Percentiles rank a stretch among this genome's conserved stretches.
Evolutionary conservation across 352 stramenopile genomes (phyloP).

Genomic region (Pythium pectinolyticum): DNA sequence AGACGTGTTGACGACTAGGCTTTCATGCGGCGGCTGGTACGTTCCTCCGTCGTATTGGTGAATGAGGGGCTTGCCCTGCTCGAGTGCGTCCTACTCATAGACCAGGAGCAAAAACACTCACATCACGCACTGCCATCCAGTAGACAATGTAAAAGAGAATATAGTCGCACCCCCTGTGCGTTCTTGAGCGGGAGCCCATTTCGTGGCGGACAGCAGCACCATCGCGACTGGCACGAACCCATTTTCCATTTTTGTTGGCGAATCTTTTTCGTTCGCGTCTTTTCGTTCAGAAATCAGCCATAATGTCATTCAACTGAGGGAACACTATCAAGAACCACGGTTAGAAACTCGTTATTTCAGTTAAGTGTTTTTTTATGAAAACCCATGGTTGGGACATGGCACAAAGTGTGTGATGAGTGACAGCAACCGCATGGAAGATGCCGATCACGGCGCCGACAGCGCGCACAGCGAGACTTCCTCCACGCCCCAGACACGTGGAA

Average conservation of each 20-base stretch:
- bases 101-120: not conserved
- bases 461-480: not conserved
- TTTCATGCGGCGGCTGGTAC: slow-evolving; percentile 24
- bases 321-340: not conserved
- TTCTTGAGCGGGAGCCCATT: not conserved
- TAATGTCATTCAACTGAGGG: too few relatives aligned
- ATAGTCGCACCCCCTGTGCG: not conserved
- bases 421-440: not conserved
- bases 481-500: not conserved
- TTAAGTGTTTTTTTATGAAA: slow-evolving; percentile 19
- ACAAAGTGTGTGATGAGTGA: slow-evolving; percentile 5
- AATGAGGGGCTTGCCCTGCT: not conserved
- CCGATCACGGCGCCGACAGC: not conserved
- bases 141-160: not conserved
- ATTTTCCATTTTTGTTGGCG: slow-evolving; percentile 11
- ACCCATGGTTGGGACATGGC: slow-evolving; percentile 14
- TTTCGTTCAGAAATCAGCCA: too few relatives aligned
- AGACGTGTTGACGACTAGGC: slow-evolving; percentile 12
- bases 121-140: not conserved
- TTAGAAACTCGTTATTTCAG: slow-evolving; percentile 6
- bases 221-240: slow-evolving; percentile 5
- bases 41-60: not conserved
- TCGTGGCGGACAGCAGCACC: slow-evolving; percentile 15
- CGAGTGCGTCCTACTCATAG: not conserved
- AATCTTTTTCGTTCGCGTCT: too few relatives aligned